These are phyloP conservation scores for Protomyces lactucae-debilis DNA, from an alignment of 1,139 yeast species.

Conservation along the genomic window DNA sequence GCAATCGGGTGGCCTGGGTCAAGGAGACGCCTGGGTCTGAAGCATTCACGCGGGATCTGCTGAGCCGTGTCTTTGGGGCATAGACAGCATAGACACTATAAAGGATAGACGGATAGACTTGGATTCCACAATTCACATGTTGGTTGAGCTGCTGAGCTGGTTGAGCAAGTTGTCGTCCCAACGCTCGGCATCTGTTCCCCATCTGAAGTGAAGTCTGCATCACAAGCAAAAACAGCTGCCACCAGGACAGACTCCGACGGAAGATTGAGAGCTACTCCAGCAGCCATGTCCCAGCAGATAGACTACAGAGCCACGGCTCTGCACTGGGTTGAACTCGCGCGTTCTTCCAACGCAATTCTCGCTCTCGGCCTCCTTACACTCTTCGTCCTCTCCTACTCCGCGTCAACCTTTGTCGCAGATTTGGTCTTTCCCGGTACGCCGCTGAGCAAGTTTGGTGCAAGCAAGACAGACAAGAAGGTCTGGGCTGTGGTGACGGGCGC, in stretches of 20 bases:
- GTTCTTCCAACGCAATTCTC: conserved; percentile 10
- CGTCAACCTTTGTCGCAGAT: conserved; percentile 11
- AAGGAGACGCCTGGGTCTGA: conserved; percentile 35
- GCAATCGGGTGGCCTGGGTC: conserved; percentile 37
- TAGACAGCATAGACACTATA: not conserved
- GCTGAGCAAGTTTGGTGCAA: conserved; percentile 65
- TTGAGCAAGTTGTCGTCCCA: too few species aligned
- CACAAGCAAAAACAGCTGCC: too few species aligned
- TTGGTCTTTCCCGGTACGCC: conserved; percentile 19
- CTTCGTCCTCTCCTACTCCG: conserved; percentile 11
- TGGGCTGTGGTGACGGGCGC: conserved; percentile 98
- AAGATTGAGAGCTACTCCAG: too few species aligned
- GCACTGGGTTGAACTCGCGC: conserved; percentile 5
- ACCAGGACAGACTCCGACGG: too few species aligned
- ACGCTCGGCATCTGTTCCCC: too few species aligned
- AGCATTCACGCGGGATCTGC: not conserved
- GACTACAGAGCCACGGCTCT: conserved; percentile 9
- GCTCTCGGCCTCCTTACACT: conserved; percentile 10
- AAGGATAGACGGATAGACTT: not conserved
- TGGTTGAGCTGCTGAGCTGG: too few species aligned
- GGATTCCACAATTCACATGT: too few species aligned
- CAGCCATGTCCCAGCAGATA: conserved; percentile 1
- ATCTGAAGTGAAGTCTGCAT: too few species aligned
- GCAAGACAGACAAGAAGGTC: conserved; percentile 42
- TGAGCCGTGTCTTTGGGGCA: conserved; percentile 10